These are phyloP conservation scores for Endotrypanum monterogeii DNA, from an alignment of 208 protist genomes.

Conservation along the genomic window DNA sequence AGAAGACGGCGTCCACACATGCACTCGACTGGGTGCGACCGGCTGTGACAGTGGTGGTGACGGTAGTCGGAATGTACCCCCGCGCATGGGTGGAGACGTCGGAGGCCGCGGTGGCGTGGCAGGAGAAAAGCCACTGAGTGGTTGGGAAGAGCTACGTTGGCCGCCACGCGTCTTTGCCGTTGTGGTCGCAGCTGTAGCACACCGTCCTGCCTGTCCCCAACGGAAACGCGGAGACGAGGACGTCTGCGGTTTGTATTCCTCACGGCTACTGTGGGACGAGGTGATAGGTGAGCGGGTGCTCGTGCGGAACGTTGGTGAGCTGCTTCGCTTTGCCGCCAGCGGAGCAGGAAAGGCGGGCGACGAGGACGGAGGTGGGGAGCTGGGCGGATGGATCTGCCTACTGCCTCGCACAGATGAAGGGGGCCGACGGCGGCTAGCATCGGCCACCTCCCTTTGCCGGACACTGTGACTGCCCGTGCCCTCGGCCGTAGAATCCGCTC, in stretches of 20 bases:
- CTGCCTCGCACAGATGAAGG: constrained; percentile 21
- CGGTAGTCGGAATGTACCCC: not conserved
- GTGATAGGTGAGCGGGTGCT: constrained; percentile 26
- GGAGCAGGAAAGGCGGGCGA: constrained; percentile 5
- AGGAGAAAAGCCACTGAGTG: not conserved
- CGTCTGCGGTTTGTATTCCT: constrained; percentile 1
- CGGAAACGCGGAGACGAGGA: not conserved
- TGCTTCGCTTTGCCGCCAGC: constrained; percentile 4
- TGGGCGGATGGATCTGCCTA: not conserved
- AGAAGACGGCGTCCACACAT: constrained; percentile 10
- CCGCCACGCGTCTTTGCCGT: not conserved
- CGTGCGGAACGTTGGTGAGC: constrained; percentile 24
- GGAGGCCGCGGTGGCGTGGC: constrained; percentile 7
- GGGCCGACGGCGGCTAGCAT: not conserved
- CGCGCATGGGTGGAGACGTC: constrained; percentile 7
- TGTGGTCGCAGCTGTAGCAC: not conserved
- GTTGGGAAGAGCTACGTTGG: not conserved
- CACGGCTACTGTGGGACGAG: not conserved
- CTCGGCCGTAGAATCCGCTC: not conserved
- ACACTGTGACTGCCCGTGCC: not conserved
- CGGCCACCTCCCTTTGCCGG: not conserved
- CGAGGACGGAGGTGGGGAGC: not conserved
- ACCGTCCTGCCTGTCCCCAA: not conserved
- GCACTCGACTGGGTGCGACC: constrained; percentile 12
- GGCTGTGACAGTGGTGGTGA: not conserved